Conservation (phyloP, 2,329 filamentous ascomycete species). For the Setomelanomma holmii region DNA sequence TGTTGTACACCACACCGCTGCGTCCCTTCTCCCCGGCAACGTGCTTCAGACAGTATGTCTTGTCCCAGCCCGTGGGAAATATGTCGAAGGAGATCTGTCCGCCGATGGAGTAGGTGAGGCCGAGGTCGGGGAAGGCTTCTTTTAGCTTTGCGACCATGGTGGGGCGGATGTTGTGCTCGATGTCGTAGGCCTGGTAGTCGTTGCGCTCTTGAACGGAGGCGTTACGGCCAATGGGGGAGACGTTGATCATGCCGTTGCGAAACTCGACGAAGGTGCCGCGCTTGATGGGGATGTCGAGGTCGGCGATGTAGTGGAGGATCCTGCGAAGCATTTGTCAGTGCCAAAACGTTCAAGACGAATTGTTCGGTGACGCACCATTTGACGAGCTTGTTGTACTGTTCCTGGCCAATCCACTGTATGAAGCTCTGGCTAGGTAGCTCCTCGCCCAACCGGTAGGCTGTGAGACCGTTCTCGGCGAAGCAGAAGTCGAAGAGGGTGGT, state of each 20-base stretch:
- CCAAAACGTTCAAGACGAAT: too few relatives aligned
- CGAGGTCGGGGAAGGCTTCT: slow-evolving; percentile 82
- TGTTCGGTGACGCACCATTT: too few relatives aligned
- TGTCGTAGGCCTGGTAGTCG: slow-evolving; percentile 84
- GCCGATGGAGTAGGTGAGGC: slow-evolving; percentile 92
- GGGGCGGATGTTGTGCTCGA: slow-evolving; percentile 75
- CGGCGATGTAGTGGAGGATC: slow-evolving; percentile 81
- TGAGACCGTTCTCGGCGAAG: slow-evolving; percentile 96
- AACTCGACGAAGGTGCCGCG: slow-evolving; percentile 86
- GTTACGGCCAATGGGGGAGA: slow-evolving; percentile 85
- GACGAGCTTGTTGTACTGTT: slow-evolving; percentile 79
- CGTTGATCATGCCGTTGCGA: slow-evolving; percentile 90
- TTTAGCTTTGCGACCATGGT: slow-evolving; percentile 78
- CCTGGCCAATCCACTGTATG: slow-evolving; percentile 90
- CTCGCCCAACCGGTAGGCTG: slow-evolving; percentile 83
- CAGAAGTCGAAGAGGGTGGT: slow-evolving; percentile 94
- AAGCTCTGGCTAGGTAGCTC: slow-evolving; percentile 81
- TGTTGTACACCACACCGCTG: slow-evolving; percentile 79
- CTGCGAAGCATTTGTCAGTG: slow-evolving; percentile 44
- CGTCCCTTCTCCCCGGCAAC: slow-evolving; percentile 76
- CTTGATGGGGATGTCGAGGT: slow-evolving; percentile 84
- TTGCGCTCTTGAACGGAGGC: slow-evolving; percentile 79
- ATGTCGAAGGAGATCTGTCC: slow-evolving; percentile 99
- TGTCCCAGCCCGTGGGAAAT: slow-evolving; percentile 97
- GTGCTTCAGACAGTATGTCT: slow-evolving; percentile 93